Percentiles rank a stretch among this genome's conserved stretches.
Conservation (phyloP, 2,329 filamentous ascomycete species). For the Apiospora marii region DNA sequence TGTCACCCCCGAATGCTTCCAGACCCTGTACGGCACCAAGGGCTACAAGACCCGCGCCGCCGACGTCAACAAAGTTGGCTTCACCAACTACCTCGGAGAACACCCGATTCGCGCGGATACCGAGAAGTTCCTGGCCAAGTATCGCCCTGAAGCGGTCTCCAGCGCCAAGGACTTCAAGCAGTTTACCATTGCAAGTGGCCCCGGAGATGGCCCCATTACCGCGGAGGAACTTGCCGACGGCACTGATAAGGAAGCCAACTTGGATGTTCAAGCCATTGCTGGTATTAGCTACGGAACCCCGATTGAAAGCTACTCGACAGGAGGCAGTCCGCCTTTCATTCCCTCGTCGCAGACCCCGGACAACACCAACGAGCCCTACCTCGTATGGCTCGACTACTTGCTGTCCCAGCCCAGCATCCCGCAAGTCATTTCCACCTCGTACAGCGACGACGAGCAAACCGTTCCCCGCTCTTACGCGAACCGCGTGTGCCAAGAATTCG, state of each 20-base stretch:
- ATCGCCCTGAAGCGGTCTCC: slow-evolving; percentile 48
- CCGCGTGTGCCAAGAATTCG: slow-evolving; percentile 66
- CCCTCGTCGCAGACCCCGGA: slow-evolving; percentile 51
- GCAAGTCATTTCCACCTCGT: slow-evolving; percentile 70
- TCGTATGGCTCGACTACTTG: slow-evolving; percentile 63
- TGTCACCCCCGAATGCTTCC: slow-evolving; percentile 32
- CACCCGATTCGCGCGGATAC: slow-evolving; percentile 54
- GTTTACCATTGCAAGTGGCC: slow-evolving; percentile 39
- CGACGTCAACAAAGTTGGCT: slow-evolving; percentile 47
- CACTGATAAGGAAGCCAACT: slow-evolving; percentile 36
- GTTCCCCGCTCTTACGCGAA: slow-evolving; percentile 66
- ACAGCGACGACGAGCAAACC: slow-evolving; percentile 72
- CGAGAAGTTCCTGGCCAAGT: slow-evolving; percentile 46
- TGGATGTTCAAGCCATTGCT: slow-evolving; percentile 27
- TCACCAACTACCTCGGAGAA: slow-evolving; percentile 60
- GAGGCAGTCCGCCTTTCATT: slow-evolving; percentile 44
- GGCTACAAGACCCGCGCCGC: slow-evolving; percentile 39
- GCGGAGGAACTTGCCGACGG: slow-evolving; percentile 21
- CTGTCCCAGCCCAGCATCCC: slow-evolving; percentile 63
- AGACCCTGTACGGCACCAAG: slow-evolving; percentile 37
- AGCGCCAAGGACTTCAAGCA: slow-evolving; percentile 50
- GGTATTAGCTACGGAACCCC: slow-evolving; percentile 13
- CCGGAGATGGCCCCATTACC: slow-evolving; percentile 34
- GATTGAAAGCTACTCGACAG: slow-evolving; percentile 8
- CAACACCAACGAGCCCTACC: slow-evolving; percentile 63